Evolutionary conservation across 805 yeast genomes (phyloP).

Genomic region (Kodamaea jinghongensis): DNA sequence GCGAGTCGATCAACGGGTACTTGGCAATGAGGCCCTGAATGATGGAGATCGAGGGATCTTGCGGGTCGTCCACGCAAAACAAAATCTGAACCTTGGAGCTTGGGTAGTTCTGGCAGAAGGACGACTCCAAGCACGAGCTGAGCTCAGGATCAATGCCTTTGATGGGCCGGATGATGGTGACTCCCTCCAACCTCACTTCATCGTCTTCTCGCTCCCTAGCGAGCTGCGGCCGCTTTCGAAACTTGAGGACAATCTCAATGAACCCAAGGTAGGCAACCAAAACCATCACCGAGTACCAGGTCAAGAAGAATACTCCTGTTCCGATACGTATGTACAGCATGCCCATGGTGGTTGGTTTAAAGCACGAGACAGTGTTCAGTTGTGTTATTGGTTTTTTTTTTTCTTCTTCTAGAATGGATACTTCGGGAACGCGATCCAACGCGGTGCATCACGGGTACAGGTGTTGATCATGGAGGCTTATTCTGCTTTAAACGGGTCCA

Average conservation of each 20-base stretch:
- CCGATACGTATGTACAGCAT: constrained; percentile 7
- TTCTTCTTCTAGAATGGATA: too few relatives aligned
- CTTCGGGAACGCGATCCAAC: too few relatives aligned
- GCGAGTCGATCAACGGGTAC: constrained; percentile 58
- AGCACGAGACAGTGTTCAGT: too few relatives aligned
- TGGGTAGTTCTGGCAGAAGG: constrained; percentile 70
- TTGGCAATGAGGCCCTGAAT: constrained; percentile 47
- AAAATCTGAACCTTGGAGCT: constrained; percentile 57
- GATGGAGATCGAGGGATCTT: constrained; percentile 65
- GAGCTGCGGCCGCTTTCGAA: constrained; percentile 19
- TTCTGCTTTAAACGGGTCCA: too few relatives aligned
- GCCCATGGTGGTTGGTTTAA: neutral
- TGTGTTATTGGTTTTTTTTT: too few relatives aligned
- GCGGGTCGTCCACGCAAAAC: constrained; percentile 65
- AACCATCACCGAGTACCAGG: constrained; percentile 41
- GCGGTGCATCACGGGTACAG: too few relatives aligned
- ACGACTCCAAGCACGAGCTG: constrained; percentile 61
- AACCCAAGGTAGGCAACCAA: constrained; percentile 40
- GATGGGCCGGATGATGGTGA: constrained; percentile 76
- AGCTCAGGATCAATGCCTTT: constrained; percentile 83
- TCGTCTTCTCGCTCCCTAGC: constrained; percentile 1
- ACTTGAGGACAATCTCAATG: constrained; percentile 33
- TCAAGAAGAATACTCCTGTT: constrained; percentile 18
- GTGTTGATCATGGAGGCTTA: too few relatives aligned
- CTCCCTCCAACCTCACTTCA: constrained; percentile 34